Evolutionary conservation across 495 filamentous ascomycete genomes (phyloP).

Genomic region (Rostrohypoxylon terebratum): DNA sequence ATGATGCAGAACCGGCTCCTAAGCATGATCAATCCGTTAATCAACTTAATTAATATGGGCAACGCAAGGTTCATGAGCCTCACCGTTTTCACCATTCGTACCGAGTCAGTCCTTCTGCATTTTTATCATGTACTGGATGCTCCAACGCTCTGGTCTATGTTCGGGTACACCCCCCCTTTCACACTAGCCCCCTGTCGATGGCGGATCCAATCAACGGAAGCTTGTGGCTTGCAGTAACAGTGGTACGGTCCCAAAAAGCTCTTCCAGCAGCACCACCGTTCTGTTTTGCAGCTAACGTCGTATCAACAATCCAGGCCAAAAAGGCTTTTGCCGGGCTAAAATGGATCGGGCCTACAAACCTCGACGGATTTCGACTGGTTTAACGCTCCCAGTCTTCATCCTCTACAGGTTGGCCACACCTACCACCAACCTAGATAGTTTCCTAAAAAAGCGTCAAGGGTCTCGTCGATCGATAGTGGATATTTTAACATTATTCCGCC

Average conservation of each 20-base stretch:
- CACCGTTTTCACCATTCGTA: slow-evolving; percentile 20
- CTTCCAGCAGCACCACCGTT: slow-evolving; percentile 30
- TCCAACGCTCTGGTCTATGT: slow-evolving; percentile 34
- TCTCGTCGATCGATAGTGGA: slow-evolving; percentile 42
- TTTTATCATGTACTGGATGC: slow-evolving; percentile 24
- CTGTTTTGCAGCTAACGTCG: slow-evolving; percentile 41
- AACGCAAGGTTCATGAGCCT: slow-evolving; percentile 31
- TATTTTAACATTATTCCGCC: slow-evolving; percentile 32
- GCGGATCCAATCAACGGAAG: slow-evolving; percentile 41
- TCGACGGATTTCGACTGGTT: slow-evolving; percentile 31
- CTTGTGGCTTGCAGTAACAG: slow-evolving; percentile 30
- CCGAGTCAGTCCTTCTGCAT: slow-evolving; percentile 17
- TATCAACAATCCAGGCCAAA: slow-evolving; percentile 37
- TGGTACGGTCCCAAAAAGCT: slow-evolving; percentile 38
- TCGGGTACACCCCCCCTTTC: slow-evolving; percentile 22
- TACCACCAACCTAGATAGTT: slow-evolving; percentile 13
- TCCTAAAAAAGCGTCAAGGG: slow-evolving; percentile 32
- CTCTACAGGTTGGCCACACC: slow-evolving; percentile 24
- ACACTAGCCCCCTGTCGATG: slow-evolving; percentile 25
- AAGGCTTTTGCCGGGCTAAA: slow-evolving; percentile 42
- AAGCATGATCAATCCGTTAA: slow-evolving; percentile 13
- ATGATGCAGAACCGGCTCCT: slow-evolving; percentile 18
- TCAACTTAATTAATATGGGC: slow-evolving; percentile 19
- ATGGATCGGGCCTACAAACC: slow-evolving; percentile 41
- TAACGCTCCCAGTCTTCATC: background rate